phyloP scores from a whole-genome alignment of 441 rosid species.

The Syzygium malaccense region DNA sequence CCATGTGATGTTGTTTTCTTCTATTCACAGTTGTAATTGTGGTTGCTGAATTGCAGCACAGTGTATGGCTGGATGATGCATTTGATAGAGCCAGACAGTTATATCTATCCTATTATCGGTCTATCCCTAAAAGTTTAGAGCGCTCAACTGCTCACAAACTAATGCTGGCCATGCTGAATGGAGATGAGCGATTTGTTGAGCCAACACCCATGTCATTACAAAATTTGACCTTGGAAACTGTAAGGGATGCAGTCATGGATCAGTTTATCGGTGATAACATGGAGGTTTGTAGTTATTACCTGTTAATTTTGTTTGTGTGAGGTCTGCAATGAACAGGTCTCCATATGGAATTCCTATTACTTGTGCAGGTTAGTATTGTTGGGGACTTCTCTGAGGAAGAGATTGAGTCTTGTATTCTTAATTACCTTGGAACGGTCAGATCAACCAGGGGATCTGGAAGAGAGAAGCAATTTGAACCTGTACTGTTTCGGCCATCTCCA shows the following conservation, averaged over 20 bases:
- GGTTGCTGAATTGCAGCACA: constrained; percentile 67
- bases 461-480: constrained; percentile 38
- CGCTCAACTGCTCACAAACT: constrained; percentile 99
- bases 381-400: constrained; percentile 96
- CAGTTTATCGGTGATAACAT: constrained; percentile 93
- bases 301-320: neutral
- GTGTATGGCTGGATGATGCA: constrained; percentile 99
- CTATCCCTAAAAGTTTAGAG: constrained; percentile 99
- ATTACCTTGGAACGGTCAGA: constrained; percentile 90
- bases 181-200: constrained; percentile 95
- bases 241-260: constrained; percentile 92
- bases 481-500: constrained; percentile 69
- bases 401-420: constrained; percentile 77
- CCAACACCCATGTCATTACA: constrained; percentile 87
- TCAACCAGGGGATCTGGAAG: constrained; percentile 37
- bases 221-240: constrained; percentile 62
- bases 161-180: constrained; percentile 96
- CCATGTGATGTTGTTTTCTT: neutral
- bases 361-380: constrained; percentile 80
- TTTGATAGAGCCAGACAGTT: constrained; percentile 97
- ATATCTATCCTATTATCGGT: constrained; percentile 87
- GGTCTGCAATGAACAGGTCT: constrained; percentile 4
- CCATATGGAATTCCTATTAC: constrained; percentile 6
- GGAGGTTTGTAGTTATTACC: constrained; percentile 55
- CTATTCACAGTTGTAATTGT: constrained; percentile 11